Percentiles rank a stretch among this genome's conserved stretches.
Evolutionary conservation across 345 rosid species (phyloP).

Genomic region (Murraya paniculata): DNA sequence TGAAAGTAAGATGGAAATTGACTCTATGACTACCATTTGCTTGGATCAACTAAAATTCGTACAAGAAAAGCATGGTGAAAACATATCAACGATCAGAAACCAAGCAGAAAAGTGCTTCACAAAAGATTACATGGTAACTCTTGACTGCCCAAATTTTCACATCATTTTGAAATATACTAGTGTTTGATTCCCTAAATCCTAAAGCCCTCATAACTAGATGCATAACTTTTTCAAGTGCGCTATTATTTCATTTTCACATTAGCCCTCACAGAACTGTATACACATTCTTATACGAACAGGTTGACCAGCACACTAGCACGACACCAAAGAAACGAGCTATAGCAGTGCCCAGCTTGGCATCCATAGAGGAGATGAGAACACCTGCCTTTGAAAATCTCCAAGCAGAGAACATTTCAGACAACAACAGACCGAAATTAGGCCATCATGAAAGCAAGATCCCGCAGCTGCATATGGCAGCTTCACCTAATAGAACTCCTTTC

Average conservation of each 20-base stretch:
- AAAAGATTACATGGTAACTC: constrained; percentile 69
- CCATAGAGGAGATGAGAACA: constrained; percentile 70
- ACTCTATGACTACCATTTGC: constrained; percentile 47
- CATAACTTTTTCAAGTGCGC: neutral
- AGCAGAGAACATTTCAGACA: constrained; percentile 17
- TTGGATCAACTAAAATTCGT: constrained; percentile 47
- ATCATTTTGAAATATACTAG: too few species aligned
- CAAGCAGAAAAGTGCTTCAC: constrained; percentile 68
- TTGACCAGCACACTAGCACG: constrained; percentile 46
- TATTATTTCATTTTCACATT: neutral
- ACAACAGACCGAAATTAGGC: constrained; percentile 27
- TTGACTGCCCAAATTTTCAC: neutral
- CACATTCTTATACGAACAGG: constrained; percentile 32
- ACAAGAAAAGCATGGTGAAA: constrained; percentile 62
- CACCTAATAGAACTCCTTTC: constrained; percentile 66
- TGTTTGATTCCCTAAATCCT: too few species aligned
- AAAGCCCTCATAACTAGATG: neutral
- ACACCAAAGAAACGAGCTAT: constrained; percentile 54
- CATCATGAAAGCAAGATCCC: constrained; percentile 35
- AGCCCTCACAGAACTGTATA: neutral
- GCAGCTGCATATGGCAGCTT: constrained; percentile 22
- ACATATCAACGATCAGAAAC: constrained; percentile 49
- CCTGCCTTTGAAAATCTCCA: constrained; percentile 14
- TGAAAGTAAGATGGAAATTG: constrained; percentile 52
- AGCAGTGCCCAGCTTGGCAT: constrained; percentile 61